Evolutionary conservation across 2,329 filamentous ascomycete genomes (phyloP), one percentile per base, ranked within the genome.

Genomic region (Graphium sp.): DNA sequence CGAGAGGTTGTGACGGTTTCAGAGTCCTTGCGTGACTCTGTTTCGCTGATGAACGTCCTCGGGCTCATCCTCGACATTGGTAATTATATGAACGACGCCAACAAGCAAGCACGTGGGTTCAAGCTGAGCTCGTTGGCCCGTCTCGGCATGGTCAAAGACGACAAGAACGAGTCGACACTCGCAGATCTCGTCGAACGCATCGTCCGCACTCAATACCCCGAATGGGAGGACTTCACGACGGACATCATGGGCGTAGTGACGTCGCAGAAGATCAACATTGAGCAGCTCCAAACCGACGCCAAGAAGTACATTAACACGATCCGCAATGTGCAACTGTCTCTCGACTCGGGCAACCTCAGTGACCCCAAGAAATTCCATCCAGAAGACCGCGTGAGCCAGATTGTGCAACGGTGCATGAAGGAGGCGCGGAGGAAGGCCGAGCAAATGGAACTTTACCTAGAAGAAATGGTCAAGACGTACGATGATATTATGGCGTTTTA

Each of bases 81-180:
- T 52, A 98, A 98, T 53, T 98, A 93, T 64, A 98, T 98, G 89
- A 98, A 98, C 60, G 89, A 95, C 48, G 78, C 85, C 31, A 95
- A 94, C 57, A 98, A 98, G 58, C 89, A 95, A 55, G 89, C 89
- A 4, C 81, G 78, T 33, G 89, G 89, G 36, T 98, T 98, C 74
- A 98, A 98, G 60, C 71, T 98, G 10, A 89, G 84, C 46, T 94
- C 89, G 5, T 73, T 98, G 27, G 81, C 82, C 17, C 74, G 89
- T 31, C 61, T 98, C 31, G 85, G 79, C 35, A 95, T 98, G 85
- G 82, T 95, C 46, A 98, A 98, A 58, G 89, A 98, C 47, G 84
- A 93, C 59, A 94, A 94, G 66, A 98, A 98, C 52, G 80, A 95
- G 52, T 87, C 83, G 2, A 94, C 84, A 1, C 78, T 98, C 46